These are phyloP conservation scores for Colletotrichum agaves DNA, from an alignment of 2,329 filamentous ascomycete species.

Conservation along the genomic window DNA sequence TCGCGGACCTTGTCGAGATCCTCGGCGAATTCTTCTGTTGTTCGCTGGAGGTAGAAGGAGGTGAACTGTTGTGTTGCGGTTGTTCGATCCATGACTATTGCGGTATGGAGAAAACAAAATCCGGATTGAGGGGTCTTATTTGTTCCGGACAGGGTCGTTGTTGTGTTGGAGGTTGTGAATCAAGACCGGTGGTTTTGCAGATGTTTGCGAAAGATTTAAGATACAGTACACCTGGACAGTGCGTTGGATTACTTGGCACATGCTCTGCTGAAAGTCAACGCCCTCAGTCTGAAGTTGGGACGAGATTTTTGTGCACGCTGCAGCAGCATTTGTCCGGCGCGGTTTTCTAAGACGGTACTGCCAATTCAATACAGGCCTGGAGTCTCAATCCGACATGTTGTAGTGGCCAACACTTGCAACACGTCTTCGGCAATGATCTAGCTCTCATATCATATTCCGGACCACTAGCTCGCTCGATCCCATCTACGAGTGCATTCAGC, in stretches of 20 bases:
- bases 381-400: conserved; percentile 16
- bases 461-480: no score
- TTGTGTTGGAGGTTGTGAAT: neutral
- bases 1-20: conserved; percentile 77
- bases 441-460: no score
- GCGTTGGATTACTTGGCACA: neutral
- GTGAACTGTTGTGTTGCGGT: conserved; percentile 58
- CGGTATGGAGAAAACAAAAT: neutral
- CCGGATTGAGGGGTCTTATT: neutral
- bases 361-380: accelerated
- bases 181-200: neutral
- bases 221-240: conserved; percentile 1
- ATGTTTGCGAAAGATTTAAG: conserved; percentile 23
- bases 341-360: no score
- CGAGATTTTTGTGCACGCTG: no score
- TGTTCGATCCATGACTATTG: conserved; percentile 2
- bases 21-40: conserved; percentile 77
- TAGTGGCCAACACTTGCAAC: conserved; percentile 22
- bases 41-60: conserved; percentile 75
- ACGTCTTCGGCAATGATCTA: no score
- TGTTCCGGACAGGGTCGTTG: no score
- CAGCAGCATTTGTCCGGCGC: no score
- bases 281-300: no score
- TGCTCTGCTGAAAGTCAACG: no score
- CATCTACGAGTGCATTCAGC: no score